A percentile compares a stretch with the other conserved stretches of the same genome.
Conservation (phyloP, 1,139 yeast species). For the Pichia inconspicua region DNA sequence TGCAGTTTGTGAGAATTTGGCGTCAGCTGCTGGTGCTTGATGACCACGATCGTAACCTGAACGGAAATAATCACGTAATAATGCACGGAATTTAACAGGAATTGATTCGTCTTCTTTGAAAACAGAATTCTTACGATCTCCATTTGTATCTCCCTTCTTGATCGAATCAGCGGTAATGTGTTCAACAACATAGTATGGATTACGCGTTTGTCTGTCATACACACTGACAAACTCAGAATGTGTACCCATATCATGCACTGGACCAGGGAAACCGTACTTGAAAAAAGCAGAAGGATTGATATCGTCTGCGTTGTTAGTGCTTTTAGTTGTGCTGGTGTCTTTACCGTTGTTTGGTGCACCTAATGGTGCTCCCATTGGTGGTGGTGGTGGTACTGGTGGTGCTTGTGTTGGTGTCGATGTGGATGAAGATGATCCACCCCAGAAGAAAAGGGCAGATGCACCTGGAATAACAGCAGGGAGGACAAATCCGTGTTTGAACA, state of each 20-base stretch:
- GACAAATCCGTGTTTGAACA: constrained; percentile 14
- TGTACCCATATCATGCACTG: constrained; percentile 72
- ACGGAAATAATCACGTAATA: constrained; percentile 78
- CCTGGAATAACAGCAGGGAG: constrained; percentile 20
- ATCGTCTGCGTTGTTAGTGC: neutral
- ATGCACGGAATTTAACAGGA: constrained; percentile 69
- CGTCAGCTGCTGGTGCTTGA: constrained; percentile 97
- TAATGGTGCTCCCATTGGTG: constrained; percentile 11
- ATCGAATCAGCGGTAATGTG: constrained; percentile 78
- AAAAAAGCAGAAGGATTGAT: constrained; percentile 70
- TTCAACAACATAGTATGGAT: constrained; percentile 81
- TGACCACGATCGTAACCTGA: constrained; percentile 97
- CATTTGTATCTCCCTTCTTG: constrained; percentile 35
- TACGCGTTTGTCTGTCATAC: constrained; percentile 75
- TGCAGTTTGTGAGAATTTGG: constrained; percentile 79
- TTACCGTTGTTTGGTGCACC: constrained; percentile 11
- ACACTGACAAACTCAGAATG: constrained; percentile 76
- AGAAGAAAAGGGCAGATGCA: constrained; percentile 22
- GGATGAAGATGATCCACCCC: constrained; percentile 17
- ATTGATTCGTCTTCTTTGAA: constrained; percentile 84
- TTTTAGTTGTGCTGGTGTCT: neutral
- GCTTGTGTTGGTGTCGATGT: constrained; percentile 13
- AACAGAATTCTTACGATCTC: constrained; percentile 71
- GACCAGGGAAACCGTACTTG: constrained; percentile 92
- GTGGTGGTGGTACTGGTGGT: constrained; percentile 12